Evolutionary conservation across 352 stramenopile genomes (phyloP), one percentile per base, ranked within the genome.

Genomic region (Thraustotheca clavata): DNA sequence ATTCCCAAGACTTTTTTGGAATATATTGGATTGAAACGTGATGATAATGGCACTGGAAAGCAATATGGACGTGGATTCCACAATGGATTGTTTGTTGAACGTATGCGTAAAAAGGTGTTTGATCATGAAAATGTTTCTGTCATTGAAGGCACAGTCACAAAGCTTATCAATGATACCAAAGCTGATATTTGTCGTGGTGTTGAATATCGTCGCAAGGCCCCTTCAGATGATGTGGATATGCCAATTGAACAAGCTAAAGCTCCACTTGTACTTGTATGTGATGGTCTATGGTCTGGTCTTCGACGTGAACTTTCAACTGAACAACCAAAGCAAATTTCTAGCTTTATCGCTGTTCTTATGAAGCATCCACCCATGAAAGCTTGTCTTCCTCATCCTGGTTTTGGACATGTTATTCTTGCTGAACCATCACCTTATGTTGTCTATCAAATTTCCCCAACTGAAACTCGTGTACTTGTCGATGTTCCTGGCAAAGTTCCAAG

Each of bases 401-500:
- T 61, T 40, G 74, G 74, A 35, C 74, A 81, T 34, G 74, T 81
- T 12, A 66, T 79, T 16, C 63, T 81, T 11, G 73, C 74, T 6
- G 49, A 80, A 24, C 62, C 55, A 16, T 73, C 68, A 40, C 68
- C 68, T 14, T 46, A 48, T 59, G 54, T 73, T 31, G 60, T 70
- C 33, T 67, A 70, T 62, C 68, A 73, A 61, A 81, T 81, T 62
- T 71, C 60, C 24, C 62, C 72, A 18, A 78, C 70, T 1, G 73
- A 77, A 52, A 80, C 73, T 16, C 65, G 74, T 32, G 69, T 77
- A 22, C 68, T 81, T 2, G 74, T 81, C n/a, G 74, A 80, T 39
- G 68, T 77, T n/a, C 61, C 61, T 5, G 69, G 70, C 4, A 40
- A 49, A n/a, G 60, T 79, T 50, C 72, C 73, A 2, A 69, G 46